Base-by-base conservation (phyloP, 2,329 filamentous ascomycete species). In the Sarocladium oryzae region DNA sequence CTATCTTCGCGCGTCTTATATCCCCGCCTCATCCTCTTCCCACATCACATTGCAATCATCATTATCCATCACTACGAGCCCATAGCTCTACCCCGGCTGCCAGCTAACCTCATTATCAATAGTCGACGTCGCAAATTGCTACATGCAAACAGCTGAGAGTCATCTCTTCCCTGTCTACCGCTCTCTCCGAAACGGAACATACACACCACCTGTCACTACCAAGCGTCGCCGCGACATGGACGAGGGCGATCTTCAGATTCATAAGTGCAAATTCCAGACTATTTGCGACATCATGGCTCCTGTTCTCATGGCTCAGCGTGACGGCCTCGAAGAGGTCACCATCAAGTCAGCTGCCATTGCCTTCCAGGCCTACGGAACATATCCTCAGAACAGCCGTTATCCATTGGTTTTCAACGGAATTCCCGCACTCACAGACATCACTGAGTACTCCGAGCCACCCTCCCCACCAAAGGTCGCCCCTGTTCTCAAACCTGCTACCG, bases 401-500 rank as follows among this genome's bases (percentile, higher is more conserved):
- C 26, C 16, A 11, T 18, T 48, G 43, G 16, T 15, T 10, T 20
- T 32, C 7, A 2, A 48, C n/a, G 43, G 43, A 24, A 30, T 20
- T 21, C 50, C 33, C 4, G 50, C 23, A 6, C 49, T 4, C 26
- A 50, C 32, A 5, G 49, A 51, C 1, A 21, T 52, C 6, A 30
- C 52, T n/a, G 30, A 46, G 2, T 35, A 46, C 2, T 38, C 36
- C 2, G 40, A 43, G 1, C 52, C 56, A 15, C n/a, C 18, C 9
- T 52, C 56, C 3, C 35, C 57, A 18, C 41, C 40, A 2, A 38
- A 54, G n/a, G 46, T 33, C 9, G 50, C 2, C 32, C 7, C 37
- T 40, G 13, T 30, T 7, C 37, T 10, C 8, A 16, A 45, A 23
- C 40, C 40, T 26, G 13, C 26, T 21, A 48, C 43, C 15, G 26